A percentile compares a stretch with the other conserved stretches of the same genome.
Evolutionary conservation across 306 rosid genomes (phyloP).

Genomic region (Canavalia gladiata): DNA sequence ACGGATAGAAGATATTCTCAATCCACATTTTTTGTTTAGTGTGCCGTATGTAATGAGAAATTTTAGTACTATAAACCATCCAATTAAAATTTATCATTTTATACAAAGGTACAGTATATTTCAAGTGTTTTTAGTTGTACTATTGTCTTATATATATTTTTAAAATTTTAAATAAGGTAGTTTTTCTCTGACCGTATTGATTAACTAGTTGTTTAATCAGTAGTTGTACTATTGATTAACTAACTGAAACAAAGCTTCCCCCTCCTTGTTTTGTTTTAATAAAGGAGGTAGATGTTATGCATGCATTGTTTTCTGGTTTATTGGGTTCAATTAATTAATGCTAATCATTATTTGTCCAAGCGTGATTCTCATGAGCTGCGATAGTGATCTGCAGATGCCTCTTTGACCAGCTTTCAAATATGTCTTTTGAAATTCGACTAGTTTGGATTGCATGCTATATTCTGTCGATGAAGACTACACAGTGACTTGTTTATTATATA

Average conservation of each 20-base stretch:
- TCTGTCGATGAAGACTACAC: not conserved
- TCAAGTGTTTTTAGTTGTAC: too few relatives aligned
- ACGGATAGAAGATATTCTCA: not conserved
- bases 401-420: conserved; percentile 2
- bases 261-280: conserved; percentile 5
- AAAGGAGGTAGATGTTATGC: not conserved
- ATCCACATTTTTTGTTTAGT: not conserved
- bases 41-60: not conserved
- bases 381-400: not conserved
- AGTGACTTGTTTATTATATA: too few relatives aligned
- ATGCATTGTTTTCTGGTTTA: not conserved
- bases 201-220: not conserved
- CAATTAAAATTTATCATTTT: too few relatives aligned
- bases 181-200: not conserved
- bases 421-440: conserved; percentile 28
- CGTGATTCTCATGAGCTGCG: conserved; percentile 9
- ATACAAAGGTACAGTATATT: too few relatives aligned
- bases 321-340: not conserved
- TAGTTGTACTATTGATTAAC: too few relatives aligned
- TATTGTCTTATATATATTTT: not conserved
- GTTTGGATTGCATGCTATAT: conserved; percentile 25
- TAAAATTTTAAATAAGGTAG: not conserved
- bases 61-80: too few relatives aligned
- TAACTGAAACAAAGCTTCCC: not conserved
- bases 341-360: not conserved